A percentile compares a stretch with the other conserved stretches of the same genome.
phyloP scores from a whole-genome alignment of 2,329 filamentous ascomycete species.

The Fusarium floridanum region DNA sequence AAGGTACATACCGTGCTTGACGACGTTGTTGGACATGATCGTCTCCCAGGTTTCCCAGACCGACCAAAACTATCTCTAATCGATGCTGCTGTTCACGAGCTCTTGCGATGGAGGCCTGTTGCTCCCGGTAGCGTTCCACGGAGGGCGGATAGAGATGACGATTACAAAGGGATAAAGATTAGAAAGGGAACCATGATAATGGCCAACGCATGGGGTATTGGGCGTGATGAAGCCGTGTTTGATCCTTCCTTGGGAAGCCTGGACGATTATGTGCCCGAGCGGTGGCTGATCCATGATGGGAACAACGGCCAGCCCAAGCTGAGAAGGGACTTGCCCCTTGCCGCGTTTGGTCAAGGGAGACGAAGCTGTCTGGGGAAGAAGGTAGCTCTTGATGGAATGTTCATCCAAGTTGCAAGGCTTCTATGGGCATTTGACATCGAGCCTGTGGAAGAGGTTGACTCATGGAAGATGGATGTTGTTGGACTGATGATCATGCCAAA shows the following conservation, averaged over 20 bases:
- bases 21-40: neutral
- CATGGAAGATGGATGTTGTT: constrained; percentile 14
- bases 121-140: constrained; percentile 30
- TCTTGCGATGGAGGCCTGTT: constrained; percentile 12
- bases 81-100: constrained; percentile 5
- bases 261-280: constrained; percentile 14
- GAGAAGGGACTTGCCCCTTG: neutral
- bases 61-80: neutral
- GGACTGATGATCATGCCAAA: constrained; percentile 19
- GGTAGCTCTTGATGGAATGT: constrained; percentile 57
- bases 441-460: constrained; percentile 31
- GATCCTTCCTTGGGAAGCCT: constrained; percentile 50
- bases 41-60: neutral
- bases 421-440: constrained; percentile 64
- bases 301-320: neutral
- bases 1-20: neutral
- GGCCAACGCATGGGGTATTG: constrained; percentile 56
- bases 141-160: constrained; percentile 50
- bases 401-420: constrained; percentile 47
- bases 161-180: constrained; percentile 37
- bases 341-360: constrained; percentile 10
- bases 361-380: constrained; percentile 52
- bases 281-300: neutral
- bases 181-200: constrained; percentile 56
- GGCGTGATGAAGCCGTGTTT: constrained; percentile 50